A percentile compares a stretch with the other conserved stretches of the same genome.
These are phyloP conservation scores for Mentha longifolia DNA, from an alignment of 257 asterid genomes.

Conservation along the genomic window DNA sequence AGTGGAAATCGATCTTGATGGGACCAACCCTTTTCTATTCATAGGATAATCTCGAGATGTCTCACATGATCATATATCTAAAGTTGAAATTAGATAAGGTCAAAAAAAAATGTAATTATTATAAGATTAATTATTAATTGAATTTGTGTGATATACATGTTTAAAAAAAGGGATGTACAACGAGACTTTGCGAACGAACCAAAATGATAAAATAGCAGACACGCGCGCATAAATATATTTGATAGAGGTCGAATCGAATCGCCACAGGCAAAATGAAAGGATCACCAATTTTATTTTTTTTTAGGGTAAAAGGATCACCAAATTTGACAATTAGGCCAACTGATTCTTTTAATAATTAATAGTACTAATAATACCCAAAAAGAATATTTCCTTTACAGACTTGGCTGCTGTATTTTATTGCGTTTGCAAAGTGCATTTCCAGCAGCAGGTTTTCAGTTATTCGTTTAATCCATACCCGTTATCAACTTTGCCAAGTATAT, in stretches of 20 bases:
- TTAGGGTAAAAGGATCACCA: too few relatives aligned
- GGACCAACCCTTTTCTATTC: background rate
- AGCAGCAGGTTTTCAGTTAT: constrained; percentile 34
- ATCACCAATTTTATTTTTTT: background rate
- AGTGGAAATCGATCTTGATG: background rate
- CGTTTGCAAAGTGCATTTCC: constrained; percentile 34
- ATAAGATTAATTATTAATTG: too few relatives aligned
- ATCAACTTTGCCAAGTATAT: constrained; percentile 15
- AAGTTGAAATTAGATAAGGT: too few relatives aligned
- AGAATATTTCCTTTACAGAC: constrained; percentile 25
- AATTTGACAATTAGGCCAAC: background rate
- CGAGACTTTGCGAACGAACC: too few relatives aligned
- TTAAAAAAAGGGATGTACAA: too few relatives aligned
- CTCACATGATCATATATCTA: too few relatives aligned
- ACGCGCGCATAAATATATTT: too few relatives aligned
- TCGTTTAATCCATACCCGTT: constrained; percentile 31
- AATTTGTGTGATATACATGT: too few relatives aligned
- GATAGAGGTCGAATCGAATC: constrained; percentile 29
- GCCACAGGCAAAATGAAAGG: constrained; percentile 34
- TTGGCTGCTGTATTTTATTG: background rate
- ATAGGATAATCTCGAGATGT: background rate
- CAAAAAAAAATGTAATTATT: too few relatives aligned
- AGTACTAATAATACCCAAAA: background rate
- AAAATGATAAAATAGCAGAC: too few relatives aligned
- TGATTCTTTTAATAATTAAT: background rate